A percentile compares a stretch with the other conserved stretches of the same genome.
Evolutionary conservation across 2,329 filamentous ascomycete species (phyloP).

Genomic region (Botrytis fabae): DNA sequence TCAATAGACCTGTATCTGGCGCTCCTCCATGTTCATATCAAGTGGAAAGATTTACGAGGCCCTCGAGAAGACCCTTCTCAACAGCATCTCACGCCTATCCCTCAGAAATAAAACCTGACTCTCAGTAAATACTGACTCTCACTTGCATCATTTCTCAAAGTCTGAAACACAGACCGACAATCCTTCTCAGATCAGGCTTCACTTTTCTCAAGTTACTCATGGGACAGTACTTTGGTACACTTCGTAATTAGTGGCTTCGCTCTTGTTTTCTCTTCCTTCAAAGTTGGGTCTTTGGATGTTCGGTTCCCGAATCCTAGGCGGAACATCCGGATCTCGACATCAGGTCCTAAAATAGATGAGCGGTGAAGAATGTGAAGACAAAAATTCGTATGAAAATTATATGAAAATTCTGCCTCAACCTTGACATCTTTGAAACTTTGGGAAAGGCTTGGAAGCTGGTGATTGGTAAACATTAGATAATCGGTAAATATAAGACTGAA

Average conservation of each 20-base stretch:
- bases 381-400: not conserved
- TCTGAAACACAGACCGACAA: conserved; percentile 12
- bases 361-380: conserved; percentile 19
- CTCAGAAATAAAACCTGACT: not conserved
- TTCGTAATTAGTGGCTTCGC: conserved; percentile 13
- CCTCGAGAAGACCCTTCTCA: not conserved
- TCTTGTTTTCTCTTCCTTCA: not conserved
- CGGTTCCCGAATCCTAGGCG: conserved; percentile 13
- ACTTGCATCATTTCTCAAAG: not conserved
- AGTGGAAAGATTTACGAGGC: not conserved
- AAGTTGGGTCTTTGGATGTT: conserved; percentile 8
- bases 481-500: not conserved
- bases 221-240: not conserved
- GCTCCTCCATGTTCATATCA: not conserved
- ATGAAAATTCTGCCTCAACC: conserved; percentile 15
- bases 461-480: not conserved
- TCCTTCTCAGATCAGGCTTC: conserved; percentile 16
- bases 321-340: conserved; percentile 16
- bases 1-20: conserved; percentile 7
- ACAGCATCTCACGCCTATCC: not conserved
- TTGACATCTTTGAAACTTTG: not conserved
- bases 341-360: conserved; percentile 15
- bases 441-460: not conserved
- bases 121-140: conserved; percentile 1
- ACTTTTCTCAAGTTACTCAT: conserved; percentile 5